phyloP scores from a whole-genome alignment of 768 basidiomycete genomes.

The Hydnum rufescens region DNA sequence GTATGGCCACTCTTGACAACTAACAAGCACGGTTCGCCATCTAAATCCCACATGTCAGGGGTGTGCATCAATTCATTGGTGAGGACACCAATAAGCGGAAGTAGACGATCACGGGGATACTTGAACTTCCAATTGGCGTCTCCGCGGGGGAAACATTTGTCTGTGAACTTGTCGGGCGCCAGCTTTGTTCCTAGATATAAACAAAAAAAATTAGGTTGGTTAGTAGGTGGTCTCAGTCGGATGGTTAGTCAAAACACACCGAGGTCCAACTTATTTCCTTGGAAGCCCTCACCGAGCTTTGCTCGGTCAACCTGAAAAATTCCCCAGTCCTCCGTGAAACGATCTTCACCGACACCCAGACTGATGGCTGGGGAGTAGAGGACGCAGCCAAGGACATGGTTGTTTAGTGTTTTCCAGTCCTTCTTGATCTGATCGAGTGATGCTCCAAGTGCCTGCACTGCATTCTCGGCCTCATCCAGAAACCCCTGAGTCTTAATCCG shows the following conservation, averaged over 20 bases:
- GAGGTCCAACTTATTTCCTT: not conserved
- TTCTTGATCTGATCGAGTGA: not conserved
- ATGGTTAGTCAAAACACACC: not conserved
- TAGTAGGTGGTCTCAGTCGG: not conserved
- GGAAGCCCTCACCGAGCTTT: not conserved
- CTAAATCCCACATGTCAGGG: slow-evolving; percentile 17
- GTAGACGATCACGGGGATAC: slow-evolving; percentile 18
- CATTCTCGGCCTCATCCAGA: slow-evolving; percentile 1
- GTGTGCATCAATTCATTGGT: slow-evolving; percentile 12
- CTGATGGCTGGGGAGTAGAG: not conserved
- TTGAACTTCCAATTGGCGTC: slow-evolving; percentile 12
- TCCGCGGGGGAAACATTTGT: slow-evolving; percentile 16
- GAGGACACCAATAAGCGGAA: slow-evolving; percentile 16
- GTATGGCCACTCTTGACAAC: slow-evolving; percentile 22
- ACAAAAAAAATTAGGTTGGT: not conserved
- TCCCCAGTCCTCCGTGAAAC: not conserved
- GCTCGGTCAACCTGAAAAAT: not conserved
- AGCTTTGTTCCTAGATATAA: slow-evolving; percentile 2
- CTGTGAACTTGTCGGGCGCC: slow-evolving; percentile 11
- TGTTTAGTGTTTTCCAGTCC: not conserved
- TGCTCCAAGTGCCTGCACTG: not conserved
- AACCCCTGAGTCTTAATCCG: not conserved
- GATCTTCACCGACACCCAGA: not conserved
- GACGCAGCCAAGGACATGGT: not conserved
- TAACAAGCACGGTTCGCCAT: slow-evolving; percentile 17